Evolutionary conservation across 2,329 filamentous ascomycete species (phyloP).

Genomic region (Graphilbum sp.): DNA sequence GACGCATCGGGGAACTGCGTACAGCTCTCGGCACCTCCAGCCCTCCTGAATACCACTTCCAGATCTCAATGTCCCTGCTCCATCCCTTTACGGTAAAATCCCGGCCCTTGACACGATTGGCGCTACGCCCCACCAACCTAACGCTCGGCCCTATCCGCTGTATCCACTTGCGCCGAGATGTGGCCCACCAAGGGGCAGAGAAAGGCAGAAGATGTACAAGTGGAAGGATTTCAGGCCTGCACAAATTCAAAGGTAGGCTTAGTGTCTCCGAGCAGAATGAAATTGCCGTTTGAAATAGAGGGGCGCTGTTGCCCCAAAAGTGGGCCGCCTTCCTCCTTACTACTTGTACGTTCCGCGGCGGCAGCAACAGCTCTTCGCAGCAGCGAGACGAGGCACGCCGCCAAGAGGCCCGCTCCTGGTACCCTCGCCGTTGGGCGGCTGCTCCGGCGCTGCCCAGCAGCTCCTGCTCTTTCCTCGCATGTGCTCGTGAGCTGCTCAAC

Average conservation of each 20-base stretch:
- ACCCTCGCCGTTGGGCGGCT: background rate
- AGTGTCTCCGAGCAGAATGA: background rate
- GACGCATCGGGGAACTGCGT: background rate
- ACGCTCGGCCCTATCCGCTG: too few relatives aligned
- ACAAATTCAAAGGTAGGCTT: background rate
- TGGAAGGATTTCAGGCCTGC: background rate
- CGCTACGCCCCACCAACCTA: background rate
- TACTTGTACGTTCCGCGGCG: background rate
- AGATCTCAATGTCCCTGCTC: background rate
- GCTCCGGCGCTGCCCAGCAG: background rate
- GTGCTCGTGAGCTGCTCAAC: constrained; percentile 3
- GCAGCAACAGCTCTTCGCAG: background rate
- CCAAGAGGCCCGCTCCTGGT: background rate
- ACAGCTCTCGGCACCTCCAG: background rate
- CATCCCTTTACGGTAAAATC: too few relatives aligned
- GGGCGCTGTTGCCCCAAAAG: too few relatives aligned
- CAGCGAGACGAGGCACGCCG: background rate
- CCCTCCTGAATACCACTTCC: background rate
- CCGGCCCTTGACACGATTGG: too few relatives aligned
- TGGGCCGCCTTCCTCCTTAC: too few relatives aligned
- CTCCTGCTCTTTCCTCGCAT: constrained; percentile 1
- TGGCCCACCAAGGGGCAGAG: background rate
- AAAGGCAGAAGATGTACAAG: background rate
- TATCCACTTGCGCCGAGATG: too few relatives aligned
- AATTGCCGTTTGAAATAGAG: too few relatives aligned